phyloP scores from a whole-genome alignment of 768 basidiomycete species.

The Phylloporus sp. region DNA sequence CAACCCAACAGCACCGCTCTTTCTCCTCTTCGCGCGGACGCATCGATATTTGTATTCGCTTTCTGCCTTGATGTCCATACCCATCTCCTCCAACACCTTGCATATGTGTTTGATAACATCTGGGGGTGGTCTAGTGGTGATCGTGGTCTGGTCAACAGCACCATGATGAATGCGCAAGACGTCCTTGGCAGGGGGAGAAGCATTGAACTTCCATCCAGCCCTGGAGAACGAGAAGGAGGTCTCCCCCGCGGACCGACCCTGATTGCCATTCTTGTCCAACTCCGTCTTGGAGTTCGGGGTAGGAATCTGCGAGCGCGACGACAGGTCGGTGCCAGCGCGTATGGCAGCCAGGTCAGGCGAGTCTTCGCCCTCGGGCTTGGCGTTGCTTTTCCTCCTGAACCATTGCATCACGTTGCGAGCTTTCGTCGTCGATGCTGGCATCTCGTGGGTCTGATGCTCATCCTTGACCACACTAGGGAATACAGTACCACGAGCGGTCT shows the following conservation, averaged over 20 bases:
- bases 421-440: conserved; percentile 77
- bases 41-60: conserved; percentile 90
- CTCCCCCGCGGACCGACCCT: conserved; percentile 26
- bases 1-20: conserved; percentile 45
- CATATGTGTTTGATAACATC: conserved; percentile 87
- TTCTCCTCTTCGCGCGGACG: conserved; percentile 71
- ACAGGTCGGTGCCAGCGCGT: conserved; percentile 21
- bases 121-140: conserved; percentile 79
- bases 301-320: conserved; percentile 30
- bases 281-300: conserved; percentile 27
- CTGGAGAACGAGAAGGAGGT: conserved; percentile 38
- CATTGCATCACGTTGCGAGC: conserved; percentile 98
- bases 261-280: conserved; percentile 16
- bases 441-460: conserved; percentile 30
- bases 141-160: conserved; percentile 84
- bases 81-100: conserved; percentile 81
- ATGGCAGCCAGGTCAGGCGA: conserved; percentile 7
- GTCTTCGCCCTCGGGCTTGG: conserved; percentile 28
- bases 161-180: conserved; percentile 84
- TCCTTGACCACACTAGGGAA: conserved; percentile 28
- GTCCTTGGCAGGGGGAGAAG: conserved; percentile 37
- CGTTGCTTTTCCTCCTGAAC: conserved; percentile 79
- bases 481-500: conserved; percentile 22
- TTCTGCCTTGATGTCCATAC: conserved; percentile 83
- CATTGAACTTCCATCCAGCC: conserved; percentile 30